Percentiles rank a stretch among this genome's conserved stretches.
These are phyloP conservation scores for Letharia lupina DNA, from an alignment of 495 filamentous ascomycete species.

Conservation along the genomic window DNA sequence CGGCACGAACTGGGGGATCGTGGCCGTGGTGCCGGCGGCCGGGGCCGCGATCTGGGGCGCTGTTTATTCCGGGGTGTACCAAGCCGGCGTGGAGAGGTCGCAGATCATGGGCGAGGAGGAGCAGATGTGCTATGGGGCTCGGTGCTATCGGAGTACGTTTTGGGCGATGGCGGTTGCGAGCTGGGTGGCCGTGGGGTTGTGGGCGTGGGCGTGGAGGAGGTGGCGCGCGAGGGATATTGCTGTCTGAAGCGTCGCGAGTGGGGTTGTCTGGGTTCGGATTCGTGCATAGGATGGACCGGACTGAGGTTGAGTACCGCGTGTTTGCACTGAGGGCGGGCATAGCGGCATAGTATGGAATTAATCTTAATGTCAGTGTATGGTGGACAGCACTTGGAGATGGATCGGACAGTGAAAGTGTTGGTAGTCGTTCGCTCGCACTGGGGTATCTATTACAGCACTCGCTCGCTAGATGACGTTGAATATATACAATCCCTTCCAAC, in stretches of 20 bases:
- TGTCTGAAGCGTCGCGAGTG: conserved; percentile 42
- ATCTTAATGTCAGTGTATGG: not conserved
- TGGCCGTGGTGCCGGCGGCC: conserved; percentile 78
- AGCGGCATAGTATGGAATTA: not conserved
- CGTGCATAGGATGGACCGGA: not conserved
- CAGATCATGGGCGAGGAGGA: conserved; percentile 37
- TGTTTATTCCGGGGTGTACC: conserved; percentile 74
- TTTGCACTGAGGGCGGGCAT: not conserved
- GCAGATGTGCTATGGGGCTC: conserved; percentile 54
- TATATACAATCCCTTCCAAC: not conserved
- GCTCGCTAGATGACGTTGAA: not conserved
- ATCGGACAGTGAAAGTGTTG: not conserved
- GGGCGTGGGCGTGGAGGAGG: conserved; percentile 75
- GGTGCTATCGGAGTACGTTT: conserved; percentile 70
- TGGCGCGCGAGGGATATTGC: conserved; percentile 74
- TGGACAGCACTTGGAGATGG: not conserved
- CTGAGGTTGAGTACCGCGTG: not conserved
- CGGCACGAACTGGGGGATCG: conserved; percentile 94
- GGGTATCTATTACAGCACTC: conserved; percentile 7
- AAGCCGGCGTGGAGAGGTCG: conserved; percentile 31
- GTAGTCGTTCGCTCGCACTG: not conserved
- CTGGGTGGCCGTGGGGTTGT: conserved; percentile 65
- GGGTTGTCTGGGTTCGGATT: not conserved
- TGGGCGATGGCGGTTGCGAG: conserved; percentile 74
- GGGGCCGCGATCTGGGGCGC: conserved; percentile 81